Evolutionary conservation across 1,139 yeast species (phyloP).

Genomic region (Magnusiomyces ingens): DNA sequence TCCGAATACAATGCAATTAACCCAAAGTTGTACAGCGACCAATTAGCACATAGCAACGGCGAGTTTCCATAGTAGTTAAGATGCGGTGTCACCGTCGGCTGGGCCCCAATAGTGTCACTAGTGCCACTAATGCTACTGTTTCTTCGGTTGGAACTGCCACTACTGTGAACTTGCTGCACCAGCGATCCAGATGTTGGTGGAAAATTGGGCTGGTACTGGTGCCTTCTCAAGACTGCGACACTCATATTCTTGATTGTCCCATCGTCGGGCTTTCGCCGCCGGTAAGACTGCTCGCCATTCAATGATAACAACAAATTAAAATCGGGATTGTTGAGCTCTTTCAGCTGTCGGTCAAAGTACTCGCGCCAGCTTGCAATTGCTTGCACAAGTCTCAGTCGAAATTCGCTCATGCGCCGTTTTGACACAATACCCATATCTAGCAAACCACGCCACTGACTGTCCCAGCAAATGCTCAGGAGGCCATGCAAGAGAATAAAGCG

Average conservation of each 20-base stretch:
- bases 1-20: constrained; percentile 25
- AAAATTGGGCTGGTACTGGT: too few species aligned
- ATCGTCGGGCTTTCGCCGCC: background rate
- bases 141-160: too few species aligned
- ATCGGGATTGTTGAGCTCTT: constrained; percentile 14
- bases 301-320: constrained; percentile 1
- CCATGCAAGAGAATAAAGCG: constrained; percentile 39
- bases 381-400: constrained; percentile 32
- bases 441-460: constrained; percentile 33
- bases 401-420: constrained; percentile 27
- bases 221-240: too few species aligned
- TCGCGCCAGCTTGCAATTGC: constrained; percentile 38
- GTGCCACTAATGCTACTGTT: too few species aligned
- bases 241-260: too few species aligned
- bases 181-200: too few species aligned
- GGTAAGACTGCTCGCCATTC: constrained; percentile 1
- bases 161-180: constrained; percentile 4
- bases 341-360: constrained; percentile 36
- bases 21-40: constrained; percentile 27
- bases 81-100: background rate
- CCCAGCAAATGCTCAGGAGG: constrained; percentile 36
- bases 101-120: too few species aligned
- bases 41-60: constrained; percentile 24
- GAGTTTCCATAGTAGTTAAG: constrained; percentile 22
- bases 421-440: constrained; percentile 34